A percentile compares a stretch with the other conserved stretches of the same genome.
These are phyloP conservation scores for Agaricus sinodeliciosus DNA, from an alignment of 768 basidiomycete species.

Conservation along the genomic window DNA sequence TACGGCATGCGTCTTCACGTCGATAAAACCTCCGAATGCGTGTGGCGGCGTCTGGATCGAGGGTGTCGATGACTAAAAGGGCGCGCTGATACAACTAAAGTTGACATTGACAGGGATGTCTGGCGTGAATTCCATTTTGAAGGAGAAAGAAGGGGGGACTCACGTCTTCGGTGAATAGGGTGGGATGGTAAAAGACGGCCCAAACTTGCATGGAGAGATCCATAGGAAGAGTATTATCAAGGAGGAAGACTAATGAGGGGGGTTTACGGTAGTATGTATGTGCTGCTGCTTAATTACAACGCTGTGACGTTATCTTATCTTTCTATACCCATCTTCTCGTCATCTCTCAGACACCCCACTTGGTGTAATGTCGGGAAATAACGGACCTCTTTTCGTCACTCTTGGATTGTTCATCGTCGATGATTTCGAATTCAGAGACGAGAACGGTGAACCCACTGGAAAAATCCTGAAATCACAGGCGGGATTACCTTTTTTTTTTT, in stretches of 20 bases:
- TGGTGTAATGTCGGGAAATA: conserved; percentile 13
- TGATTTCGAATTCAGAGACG: conserved; percentile 59
- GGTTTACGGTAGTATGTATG: not conserved
- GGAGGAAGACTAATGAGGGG: not conserved
- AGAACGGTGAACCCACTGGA: conserved; percentile 45
- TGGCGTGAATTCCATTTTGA: conserved; percentile 5
- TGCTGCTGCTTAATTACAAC: not conserved
- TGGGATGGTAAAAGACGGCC: conserved; percentile 36
- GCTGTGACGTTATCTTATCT: not conserved
- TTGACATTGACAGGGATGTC: conserved; percentile 10
- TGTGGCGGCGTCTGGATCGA: conserved; percentile 44
- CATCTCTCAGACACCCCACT: not conserved
- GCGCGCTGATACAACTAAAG: conserved; percentile 57
- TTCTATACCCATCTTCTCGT: not conserved
- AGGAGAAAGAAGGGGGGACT: conserved; percentile 9
- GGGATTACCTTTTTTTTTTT: conserved; percentile 18
- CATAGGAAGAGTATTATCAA: conserved; percentile 1
- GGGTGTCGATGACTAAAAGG: conserved; percentile 37
- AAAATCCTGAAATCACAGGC: conserved; percentile 43
- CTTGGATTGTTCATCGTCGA: conserved; percentile 92
- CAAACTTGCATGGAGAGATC: conserved; percentile 32
- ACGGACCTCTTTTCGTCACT: conserved; percentile 42
- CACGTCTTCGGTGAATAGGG: conserved; percentile 36
- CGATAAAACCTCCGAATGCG: conserved; percentile 63
- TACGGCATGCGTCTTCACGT: conserved; percentile 73